Base-by-base conservation (phyloP, 305 asterid species). In the Solanum hybrid region DNA sequence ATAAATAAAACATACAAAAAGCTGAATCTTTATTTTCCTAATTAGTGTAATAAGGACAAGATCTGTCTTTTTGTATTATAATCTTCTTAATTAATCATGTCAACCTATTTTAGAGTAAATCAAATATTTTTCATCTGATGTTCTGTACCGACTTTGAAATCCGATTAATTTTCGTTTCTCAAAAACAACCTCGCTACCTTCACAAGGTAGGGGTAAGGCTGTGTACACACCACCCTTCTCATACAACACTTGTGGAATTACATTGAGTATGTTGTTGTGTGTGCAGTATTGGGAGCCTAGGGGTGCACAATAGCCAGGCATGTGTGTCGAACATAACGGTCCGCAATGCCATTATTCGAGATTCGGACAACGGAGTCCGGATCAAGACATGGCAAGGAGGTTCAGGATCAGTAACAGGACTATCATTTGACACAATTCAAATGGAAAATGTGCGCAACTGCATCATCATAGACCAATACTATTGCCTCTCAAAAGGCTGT, bases 381-480 rank as follows among this genome's bases (percentile, higher is more conserved):
- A 96, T 97, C 93, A 97, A 97, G 93, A 97, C 99, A 33, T 97
- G 99, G 99, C 99, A 97, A 81, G 99, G 99, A 20, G 99, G 99
- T 22, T 90, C 98, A 37, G 99, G 99, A 14, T 96, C 99, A 1
- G 98, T 97, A 1, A 42, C 95, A 2, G 95, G 95, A 46, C 92
- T 97, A 77, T 90, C 93, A 51, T 97, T 97, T 64, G 98, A 96
- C 90, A 95, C 95, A 94, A 94, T 97, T 16, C 97, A 97, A 79
- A 96, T 96, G 98, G 98, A 97, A 18, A 96, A 97, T 84, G 99
- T 97, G 14, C 89, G 96, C 5, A 97, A 96, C 92, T 94, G 99
- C 82, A 95, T 96, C 9, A 95, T 96, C 82, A 94, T 97, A 71
- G 99, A 97, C 79, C 99, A 97, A 84, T 97, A 97, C 92, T 97